Evolutionary conservation across 306 rosid genomes (phyloP), one percentile per base, ranked within the genome.

Genomic region (Pterocarpus santalinus): DNA sequence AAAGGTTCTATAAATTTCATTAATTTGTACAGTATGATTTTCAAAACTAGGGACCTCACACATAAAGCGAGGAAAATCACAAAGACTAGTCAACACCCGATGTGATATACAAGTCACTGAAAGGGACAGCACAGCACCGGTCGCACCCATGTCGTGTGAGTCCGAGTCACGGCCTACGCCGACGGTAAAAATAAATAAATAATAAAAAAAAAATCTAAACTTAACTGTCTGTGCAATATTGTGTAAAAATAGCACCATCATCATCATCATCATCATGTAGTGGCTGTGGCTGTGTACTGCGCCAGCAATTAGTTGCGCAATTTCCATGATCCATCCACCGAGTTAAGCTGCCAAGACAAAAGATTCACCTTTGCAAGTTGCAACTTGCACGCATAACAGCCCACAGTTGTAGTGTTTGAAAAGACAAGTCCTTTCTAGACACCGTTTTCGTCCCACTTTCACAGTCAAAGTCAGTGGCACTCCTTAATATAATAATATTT

Each of bases 21-120:
- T 22, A 22, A 22, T 22, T 68, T 4, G 44, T 33, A 34, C 1
- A 13, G 44, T 34, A 1, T 32, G 14, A 33, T 34, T 52, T 51
- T 71, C 34, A 33, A 52, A 71, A 35, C 34, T 34, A 15, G 15
- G 13, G 8, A 8, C 1, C 12, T 30, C 36, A 22, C 28, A 22
- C 28, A 22, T 22, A 22, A 5, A 22, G n/a, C 22, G 46, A 71
- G 9, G 76, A n/a, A 52, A 33, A 52, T 14, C 22, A 7, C 28
- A 41, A n/a, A 0, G 51, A 38, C 32, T 43, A 22, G 57, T 43
- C 73, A 68, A 46, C 47, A 17, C 44, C 46, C 65, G 47, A 51
- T 71, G 63, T 51, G 62, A 47, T 49, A 22, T 11, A 6, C 62
- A 15, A 32, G 75, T 70, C 62, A 51, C 12, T 22, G 73, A 69